Conservation (phyloP, 1,284 basidiomycete species). For the Xanthoconium separans region DNA sequence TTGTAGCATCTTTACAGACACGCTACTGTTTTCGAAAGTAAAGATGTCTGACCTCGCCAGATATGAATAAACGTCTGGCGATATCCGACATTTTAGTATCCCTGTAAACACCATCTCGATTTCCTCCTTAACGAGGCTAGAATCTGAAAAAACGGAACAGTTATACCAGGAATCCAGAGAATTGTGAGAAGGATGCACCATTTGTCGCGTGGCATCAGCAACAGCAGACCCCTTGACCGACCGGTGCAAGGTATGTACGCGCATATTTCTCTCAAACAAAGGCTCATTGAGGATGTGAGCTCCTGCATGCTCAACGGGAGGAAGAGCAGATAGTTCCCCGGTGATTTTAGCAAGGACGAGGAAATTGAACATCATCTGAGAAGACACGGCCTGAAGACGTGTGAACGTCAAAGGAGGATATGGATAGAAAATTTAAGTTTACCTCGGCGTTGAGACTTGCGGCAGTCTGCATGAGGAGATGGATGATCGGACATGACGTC, state of each 20-base stretch:
- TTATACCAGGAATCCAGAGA: no score
- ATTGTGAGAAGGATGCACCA: no score
- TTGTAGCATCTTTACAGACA: constrained; percentile 17
- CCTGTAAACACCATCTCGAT: no score
- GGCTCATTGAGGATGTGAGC: constrained; percentile 78
- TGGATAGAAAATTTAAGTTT: constrained; percentile 16
- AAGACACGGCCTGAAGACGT: constrained; percentile 41
- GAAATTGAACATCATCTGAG: constrained; percentile 68
- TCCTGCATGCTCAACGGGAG: constrained; percentile 70
- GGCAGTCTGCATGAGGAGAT: constrained; percentile 66
- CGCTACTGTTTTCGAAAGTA: constrained; percentile 11
- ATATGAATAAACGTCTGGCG: no score
- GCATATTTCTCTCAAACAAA: constrained; percentile 73
- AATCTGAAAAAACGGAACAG: no score
- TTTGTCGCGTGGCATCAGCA: no score
- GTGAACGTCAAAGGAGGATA: no score
- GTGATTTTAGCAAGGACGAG: constrained; percentile 73
- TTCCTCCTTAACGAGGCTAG: no score
- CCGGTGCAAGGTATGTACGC: constrained; percentile 69
- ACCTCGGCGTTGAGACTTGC: constrained; percentile 57
- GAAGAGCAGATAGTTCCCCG: constrained; percentile 62
- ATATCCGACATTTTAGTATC: no score
- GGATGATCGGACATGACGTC: constrained; percentile 73
- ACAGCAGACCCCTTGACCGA: no score
- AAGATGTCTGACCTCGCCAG: no score